phyloP scores from a whole-genome alignment of 129 eudicot species.

The Smallanthus sonchifolius region DNA sequence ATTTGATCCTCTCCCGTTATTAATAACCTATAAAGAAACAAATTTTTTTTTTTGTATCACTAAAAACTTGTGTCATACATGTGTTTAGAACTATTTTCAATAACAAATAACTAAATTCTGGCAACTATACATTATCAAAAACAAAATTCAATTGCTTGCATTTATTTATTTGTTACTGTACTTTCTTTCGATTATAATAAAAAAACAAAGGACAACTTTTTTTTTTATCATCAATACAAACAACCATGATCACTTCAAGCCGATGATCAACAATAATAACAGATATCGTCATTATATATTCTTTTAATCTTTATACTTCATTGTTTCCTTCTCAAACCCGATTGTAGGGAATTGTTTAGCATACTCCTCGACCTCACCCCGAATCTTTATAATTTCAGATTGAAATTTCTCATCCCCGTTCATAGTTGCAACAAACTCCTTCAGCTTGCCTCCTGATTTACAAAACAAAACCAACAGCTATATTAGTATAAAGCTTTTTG shows the following conservation, averaged over 20 bases:
- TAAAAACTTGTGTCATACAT: too few species aligned
- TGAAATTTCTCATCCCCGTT: constrained; percentile 41
- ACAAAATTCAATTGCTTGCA: background rate
- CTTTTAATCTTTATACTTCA: constrained; percentile 68
- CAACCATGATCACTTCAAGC: background rate
- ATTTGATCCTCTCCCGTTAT: too few species aligned
- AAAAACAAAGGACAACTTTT: background rate
- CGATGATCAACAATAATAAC: background rate
- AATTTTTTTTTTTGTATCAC: too few species aligned
- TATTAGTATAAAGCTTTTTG: constrained; percentile 15
- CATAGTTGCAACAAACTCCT: constrained; percentile 84
- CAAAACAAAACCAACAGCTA: background rate
- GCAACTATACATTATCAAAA: too few species aligned
- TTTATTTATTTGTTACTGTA: background rate
- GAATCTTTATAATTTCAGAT: constrained; percentile 52
- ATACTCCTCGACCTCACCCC: constrained; percentile 71
- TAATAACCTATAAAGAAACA: too few species aligned
- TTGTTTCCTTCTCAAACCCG: constrained; percentile 88
- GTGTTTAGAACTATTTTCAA: too few species aligned
- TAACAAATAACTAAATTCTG: too few species aligned
- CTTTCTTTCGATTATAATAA: background rate
- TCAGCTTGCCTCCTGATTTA: constrained; percentile 68
- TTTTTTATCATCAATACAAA: background rate
- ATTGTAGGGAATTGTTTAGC: constrained; percentile 93
- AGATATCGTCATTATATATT: too few species aligned